Base-by-base conservation (phyloP, 345 rosid genomes). In the Geranium rotundifolium region DNA sequence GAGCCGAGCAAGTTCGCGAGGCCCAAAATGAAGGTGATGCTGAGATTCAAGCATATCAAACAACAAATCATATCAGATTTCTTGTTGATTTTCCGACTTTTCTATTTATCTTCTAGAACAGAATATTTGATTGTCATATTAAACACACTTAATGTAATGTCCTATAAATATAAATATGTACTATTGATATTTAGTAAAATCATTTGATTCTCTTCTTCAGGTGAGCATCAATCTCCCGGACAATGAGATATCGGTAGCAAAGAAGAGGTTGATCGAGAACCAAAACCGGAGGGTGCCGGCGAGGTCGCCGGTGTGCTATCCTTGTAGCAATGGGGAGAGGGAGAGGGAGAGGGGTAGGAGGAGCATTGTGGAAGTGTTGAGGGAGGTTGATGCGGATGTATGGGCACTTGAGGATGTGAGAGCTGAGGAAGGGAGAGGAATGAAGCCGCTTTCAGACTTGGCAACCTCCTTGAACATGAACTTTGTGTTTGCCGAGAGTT, bases 171-270 rank as follows among this genome's bases (percentile, higher is more conserved):
- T 23, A 23, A 23, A 23, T 23, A 23, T 23, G 27, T 23, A 23
- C 27, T 23, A 23, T 23, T 23, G 27, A 2, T 23, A 2, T 2
- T 23, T 1, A 23, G 27, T 23, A 23, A 23, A 23, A 23, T 1
- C 27, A 23, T 23, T 23, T 23, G 27, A 23, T 23, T 23, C 27
- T 23, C 2, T 23, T 23, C 27, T 23, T 23, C 27, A 82, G 77
- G 98, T 89, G 39, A 85, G 89, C 1, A 89, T 92, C 61, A 89
- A 92, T 73, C 89, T 92, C 20, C 96, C 98, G 3, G 95, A 92
- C 9, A 83, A 92, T 64, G 98, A 92, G 86, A 92, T 89, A 52
- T 89, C 98, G 1, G 73, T 89, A 58, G 84, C 98, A 5, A 84
- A 80, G 14, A 72, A 72, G 50, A 76, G 81, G 56, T 75, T 86